Evolutionary conservation across 2,329 filamentous ascomycete species (phyloP), one percentile per base, ranked within the genome.

Genomic region (Calonectria multiphialidica): DNA sequence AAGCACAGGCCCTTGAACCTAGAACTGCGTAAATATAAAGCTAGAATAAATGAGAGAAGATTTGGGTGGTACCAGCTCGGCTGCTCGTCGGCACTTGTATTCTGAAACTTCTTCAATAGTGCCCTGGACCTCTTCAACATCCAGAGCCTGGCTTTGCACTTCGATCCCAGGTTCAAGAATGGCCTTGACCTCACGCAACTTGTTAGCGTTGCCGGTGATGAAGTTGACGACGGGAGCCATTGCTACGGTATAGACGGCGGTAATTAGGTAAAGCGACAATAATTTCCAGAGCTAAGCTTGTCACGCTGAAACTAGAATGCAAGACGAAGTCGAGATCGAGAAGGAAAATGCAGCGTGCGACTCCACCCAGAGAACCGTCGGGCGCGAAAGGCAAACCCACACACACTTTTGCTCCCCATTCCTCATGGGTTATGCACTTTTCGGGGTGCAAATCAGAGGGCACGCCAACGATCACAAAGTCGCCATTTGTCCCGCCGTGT

Each of bases 121-220:
- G 49, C 96, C 97, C 85, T 99, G 97, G 59, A 98, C 92, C 86
- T 99, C 97, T 37, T 93, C 89, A 23, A 98, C 87, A 81, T 98
- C 95, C 35, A 98, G 84, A 42, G 90, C 88, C 83, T 94, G 91
- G 84, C 89, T 96, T 68, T 90, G 89, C 49, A 99, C 89, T 74
- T 93, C 88, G 76, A 98, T 93, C 40, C 90, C 90, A 10, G 90
- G 88, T 78, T 93, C 92, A 3, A 99, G 90, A 78, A 99, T 98
- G 21, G 94, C 93, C 83, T 94, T 92, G 76, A 98, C 95, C 87
- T 99, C 97, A 70, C 89, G 87, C 68, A 99, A 90, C 87, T 99
- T 99, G 87, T 98, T 97, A 81, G 93, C 92, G 86, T 99, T 99
- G 84, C 96, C 94, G 2, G 96, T 98, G 82, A 99, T 98, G 87